Conservation (phyloP, 306 rosid species). For the Cucurbita argyrosperma region DNA sequence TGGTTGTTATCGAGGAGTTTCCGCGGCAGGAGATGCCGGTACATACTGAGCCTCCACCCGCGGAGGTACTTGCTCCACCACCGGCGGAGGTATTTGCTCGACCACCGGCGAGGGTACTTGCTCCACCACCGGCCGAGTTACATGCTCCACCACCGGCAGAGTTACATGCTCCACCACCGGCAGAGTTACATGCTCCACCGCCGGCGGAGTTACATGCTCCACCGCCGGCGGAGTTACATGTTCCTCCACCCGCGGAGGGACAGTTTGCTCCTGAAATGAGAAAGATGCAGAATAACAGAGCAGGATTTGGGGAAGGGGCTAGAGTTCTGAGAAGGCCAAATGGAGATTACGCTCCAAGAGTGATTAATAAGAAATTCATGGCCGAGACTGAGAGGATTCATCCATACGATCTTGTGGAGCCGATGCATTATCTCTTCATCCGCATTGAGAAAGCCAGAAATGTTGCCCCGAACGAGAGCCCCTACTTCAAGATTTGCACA, state of each 20-base stretch:
- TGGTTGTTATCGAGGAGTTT: constrained; percentile 38
- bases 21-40: constrained; percentile 41
- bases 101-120: too few relatives aligned
- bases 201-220: neutral
- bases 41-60: constrained; percentile 21
- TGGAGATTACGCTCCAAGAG: constrained; percentile 53
- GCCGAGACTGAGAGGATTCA: constrained; percentile 39
- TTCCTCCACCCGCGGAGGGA: constrained; percentile 22
- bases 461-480: constrained; percentile 30
- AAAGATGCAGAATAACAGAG: constrained; percentile 45
- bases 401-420: constrained; percentile 73
- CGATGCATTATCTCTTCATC: constrained; percentile 72
- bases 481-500: constrained; percentile 44
- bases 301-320: constrained; percentile 36
- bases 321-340: constrained; percentile 40
- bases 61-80: constrained; percentile 2
- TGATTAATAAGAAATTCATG: constrained; percentile 26
- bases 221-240: constrained; percentile 16
- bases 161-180: too few relatives aligned
- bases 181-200: too few relatives aligned
- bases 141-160: too few relatives aligned
- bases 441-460: constrained; percentile 68
- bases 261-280: constrained; percentile 39
- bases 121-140: too few relatives aligned
- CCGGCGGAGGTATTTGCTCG: too few relatives aligned